Evolutionary conservation across 108 stramenopile species (phyloP), one percentile per base, ranked within the genome.

Genomic region (Tribonema minus): DNA sequence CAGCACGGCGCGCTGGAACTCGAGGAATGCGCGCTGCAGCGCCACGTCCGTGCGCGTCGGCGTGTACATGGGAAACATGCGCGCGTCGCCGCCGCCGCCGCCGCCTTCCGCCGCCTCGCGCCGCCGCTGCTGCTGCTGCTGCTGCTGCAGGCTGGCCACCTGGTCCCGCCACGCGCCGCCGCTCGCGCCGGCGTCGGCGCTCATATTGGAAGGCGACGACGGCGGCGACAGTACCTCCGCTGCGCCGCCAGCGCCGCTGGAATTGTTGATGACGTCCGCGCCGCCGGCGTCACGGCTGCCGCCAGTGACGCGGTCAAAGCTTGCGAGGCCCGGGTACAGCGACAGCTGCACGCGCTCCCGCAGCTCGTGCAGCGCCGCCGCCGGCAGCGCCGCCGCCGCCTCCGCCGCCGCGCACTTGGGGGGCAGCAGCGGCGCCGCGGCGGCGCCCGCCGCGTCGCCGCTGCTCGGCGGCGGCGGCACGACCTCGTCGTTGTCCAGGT

Each of bases 271-370:
- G 46, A 9, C 15, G 9, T 9, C 9, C n/a, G n/a, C n/a, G n/a
- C n/a, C n/a, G n/a, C n/a, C n/a, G n/a, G n/a, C n/a, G n/a, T n/a
- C n/a, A n/a, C n/a, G n/a, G n/a, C n/a, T n/a, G n/a, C n/a, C n/a
- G n/a, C n/a, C n/a, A n/a, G n/a, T n/a, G n/a, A 72, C 71, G 59
- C 39, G 59, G 32, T 72, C 71, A 36, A 72, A 72, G 71, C 30
- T 62, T 29, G 59, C 62, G 30, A 72, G 61, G 31, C 58, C 71
- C 3, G 71, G 71, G 33, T 61, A 72, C 60, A 72, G 60, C n/a
- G 61, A 39, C 31, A 38, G 61, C 61, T 72, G 61, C 1, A 72
- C 36, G 46, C 46, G 46, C 46, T 54, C 46, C 20, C 46, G 46
- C 46, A 54, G 46, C 46, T 54, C 15, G 15, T 54, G 46, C 46